Base-by-base conservation (phyloP, 768 basidiomycete genomes). In the Rhizopogon sp. region DNA sequence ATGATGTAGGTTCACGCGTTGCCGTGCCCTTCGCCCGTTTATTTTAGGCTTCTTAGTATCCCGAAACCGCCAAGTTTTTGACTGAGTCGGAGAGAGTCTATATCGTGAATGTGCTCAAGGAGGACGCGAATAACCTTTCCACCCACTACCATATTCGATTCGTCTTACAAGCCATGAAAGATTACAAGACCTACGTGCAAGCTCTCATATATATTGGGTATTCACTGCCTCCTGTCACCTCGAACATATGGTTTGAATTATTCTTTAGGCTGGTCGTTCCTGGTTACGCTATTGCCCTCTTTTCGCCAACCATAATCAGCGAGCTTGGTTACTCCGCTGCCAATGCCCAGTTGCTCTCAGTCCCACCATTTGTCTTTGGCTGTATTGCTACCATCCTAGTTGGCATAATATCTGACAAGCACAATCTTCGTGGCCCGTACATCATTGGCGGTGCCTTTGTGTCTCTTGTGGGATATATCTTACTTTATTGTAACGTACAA, bases 1-100 rank as follows among this genome's bases (percentile, higher is more conserved):
- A 82, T 56, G 81, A 84, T 64, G 79, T 79, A 53, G 43, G 76
- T 39, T 8, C 13, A 4, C 16, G 35, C 3, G 5, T 11, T 37
- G 35, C 6, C 40, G 29, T 43, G 7, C 13, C 33, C 11, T 37
- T 33, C 35, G 5, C 11, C 35, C 3, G 35, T 13, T 37, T 11
- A 37, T 37, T 37, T 37, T 11, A 50, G 17, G 14, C 44, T 13
- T 20, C 1, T 39, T 55, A 79, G 78, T 82, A 79, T 64, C 81
- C 82, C 28, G 77, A 78, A 58, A 85, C 82, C 0, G 82, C 83
- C 13, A 72, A 68, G 25, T 85, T 84, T 69, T 66, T 84, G 54
- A 76, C 72, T 8, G 69, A 73, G 8, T 53, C 60, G 2, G 82
- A 84, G 59, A 74, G 73, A 45, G 58, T 52, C 39, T 60, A 66